Base-by-base conservation (phyloP, 2,329 filamentous ascomycete genomes). In the Immersiporthe knoxdaviesiana region DNA sequence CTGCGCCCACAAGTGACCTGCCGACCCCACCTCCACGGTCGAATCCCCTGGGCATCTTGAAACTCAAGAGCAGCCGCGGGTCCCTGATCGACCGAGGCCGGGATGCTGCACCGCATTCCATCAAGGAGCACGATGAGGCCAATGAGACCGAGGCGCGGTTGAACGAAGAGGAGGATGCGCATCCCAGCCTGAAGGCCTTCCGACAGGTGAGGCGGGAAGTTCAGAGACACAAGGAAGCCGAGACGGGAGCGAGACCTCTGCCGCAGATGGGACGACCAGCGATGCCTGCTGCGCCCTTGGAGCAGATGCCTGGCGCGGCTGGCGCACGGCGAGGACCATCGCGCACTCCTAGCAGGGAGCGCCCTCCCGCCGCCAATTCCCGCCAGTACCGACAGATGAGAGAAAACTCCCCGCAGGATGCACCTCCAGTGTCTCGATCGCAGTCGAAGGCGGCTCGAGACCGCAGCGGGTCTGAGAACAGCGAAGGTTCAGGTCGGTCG, bases 31-130 rank as follows among this genome's bases (percentile, higher is more conserved):
- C 78, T 12, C 70, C 78, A n/a, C 80, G 82, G 63, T 80, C 86
- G 4, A 89, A 88, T 73, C 85, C 88, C 1, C 80, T 92, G 32
- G 88, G 86, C 30, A 87, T 92, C 67, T 80, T 93, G 65, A 87
- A 87, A 71, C 79, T 85, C 30, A 92, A 91, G 78, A 85, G 89
- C 3, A 94, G 91, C 72, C 75, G 16, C 74, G 79, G 32, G 72
- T 72, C 62, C 81, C 81, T 58, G 78, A 80, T 24, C 44, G 84
- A 87, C 14, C 77, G 77, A 35, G 78, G 82, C 32, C 78, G 76
- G 67, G 83, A 81, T 1, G 74, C 75, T 8, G 79, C 79, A 11
- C 84, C 83, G 2, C 92, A 90, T 75, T 81, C 85, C 0, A 84
- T 86, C 77, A 91, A 89, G 78, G 85, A 90, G 76, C 83, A 90